Conservation (phyloP, 495 filamentous ascomycete species). For the Poronia punctata region DNA sequence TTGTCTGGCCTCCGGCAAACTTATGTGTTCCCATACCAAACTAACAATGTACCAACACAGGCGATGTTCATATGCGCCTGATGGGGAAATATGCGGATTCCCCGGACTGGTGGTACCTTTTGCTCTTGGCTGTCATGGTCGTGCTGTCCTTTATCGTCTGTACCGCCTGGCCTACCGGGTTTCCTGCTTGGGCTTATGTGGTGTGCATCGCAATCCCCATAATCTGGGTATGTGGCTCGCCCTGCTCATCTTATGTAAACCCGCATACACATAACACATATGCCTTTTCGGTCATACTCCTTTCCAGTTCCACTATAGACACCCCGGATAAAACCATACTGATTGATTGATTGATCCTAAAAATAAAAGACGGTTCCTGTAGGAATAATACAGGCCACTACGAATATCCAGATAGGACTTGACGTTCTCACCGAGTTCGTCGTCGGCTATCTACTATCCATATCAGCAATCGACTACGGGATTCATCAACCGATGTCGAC, state of each 20-base stretch:
- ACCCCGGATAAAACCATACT: background rate
- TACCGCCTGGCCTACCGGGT: slow-evolving; percentile 55
- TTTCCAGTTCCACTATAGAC: no score
- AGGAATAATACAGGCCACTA: slow-evolving; percentile 56
- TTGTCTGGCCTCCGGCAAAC: background rate
- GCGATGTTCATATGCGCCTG: slow-evolving; percentile 58
- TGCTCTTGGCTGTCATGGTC: slow-evolving; percentile 37
- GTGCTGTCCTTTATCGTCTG: slow-evolving; percentile 44
- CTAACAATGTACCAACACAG: slow-evolving; percentile 14
- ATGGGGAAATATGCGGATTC: slow-evolving; percentile 53
- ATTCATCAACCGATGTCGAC: no score
- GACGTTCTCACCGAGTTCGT: slow-evolving; percentile 66
- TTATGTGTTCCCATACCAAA: background rate
- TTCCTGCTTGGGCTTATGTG: slow-evolving; percentile 60
- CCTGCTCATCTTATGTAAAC: background rate
- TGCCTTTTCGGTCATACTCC: no score
- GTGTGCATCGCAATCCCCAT: slow-evolving; percentile 51
- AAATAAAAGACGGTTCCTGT: slow-evolving; percentile 37
- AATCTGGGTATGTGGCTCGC: slow-evolving; percentile 27
- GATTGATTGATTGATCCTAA: background rate
- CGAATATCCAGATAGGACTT: slow-evolving; percentile 59
- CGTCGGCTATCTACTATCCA: slow-evolving; percentile 60
- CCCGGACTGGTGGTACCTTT: slow-evolving; percentile 49
- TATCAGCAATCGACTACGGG: slow-evolving; percentile 57
- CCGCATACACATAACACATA: no score